These are phyloP conservation scores for Penicillium alfredii DNA, from an alignment of 495 filamentous ascomycete genomes.

Conservation along the genomic window DNA sequence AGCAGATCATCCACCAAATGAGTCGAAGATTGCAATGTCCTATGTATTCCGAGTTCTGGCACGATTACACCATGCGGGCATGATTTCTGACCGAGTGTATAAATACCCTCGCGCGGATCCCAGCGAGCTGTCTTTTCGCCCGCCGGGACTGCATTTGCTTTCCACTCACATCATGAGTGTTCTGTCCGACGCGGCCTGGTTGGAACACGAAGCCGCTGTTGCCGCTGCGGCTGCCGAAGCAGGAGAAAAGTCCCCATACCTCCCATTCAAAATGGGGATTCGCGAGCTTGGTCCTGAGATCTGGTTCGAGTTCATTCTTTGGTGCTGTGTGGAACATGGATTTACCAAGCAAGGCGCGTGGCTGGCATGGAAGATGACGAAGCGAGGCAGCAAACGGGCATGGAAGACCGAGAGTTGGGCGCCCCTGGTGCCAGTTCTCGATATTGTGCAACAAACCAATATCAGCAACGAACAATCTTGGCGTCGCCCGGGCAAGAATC, in stretches of 20 bases:
- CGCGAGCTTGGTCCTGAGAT: slow-evolving; percentile 51
- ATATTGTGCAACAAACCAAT: slow-evolving; percentile 28
- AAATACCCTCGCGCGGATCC: slow-evolving; percentile 30
- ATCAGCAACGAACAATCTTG: slow-evolving; percentile 31
- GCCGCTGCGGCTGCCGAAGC: slow-evolving; percentile 37
- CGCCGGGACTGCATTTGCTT: slow-evolving; percentile 52
- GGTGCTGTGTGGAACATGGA: slow-evolving; percentile 60
- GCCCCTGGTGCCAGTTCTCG: slow-evolving; percentile 23
- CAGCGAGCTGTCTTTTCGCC: slow-evolving; percentile 41
- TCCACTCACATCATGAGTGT: slow-evolving; percentile 54
- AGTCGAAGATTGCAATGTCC: slow-evolving; percentile 47
- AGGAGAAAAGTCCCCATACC: slow-evolving; percentile 47
- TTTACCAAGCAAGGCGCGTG: slow-evolving; percentile 48
- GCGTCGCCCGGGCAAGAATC: slow-evolving; percentile 24
- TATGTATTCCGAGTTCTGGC: slow-evolving; percentile 54
- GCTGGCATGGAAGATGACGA: slow-evolving; percentile 40
- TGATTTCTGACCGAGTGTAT: slow-evolving; percentile 56
- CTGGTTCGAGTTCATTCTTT: slow-evolving; percentile 62
- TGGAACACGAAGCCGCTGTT: slow-evolving; percentile 43
- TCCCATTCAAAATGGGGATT: slow-evolving; percentile 45
- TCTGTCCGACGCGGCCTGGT: slow-evolving; percentile 58
- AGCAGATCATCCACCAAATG: slow-evolving; percentile 34
- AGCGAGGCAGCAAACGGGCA: slow-evolving; percentile 25
- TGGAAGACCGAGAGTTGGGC: slow-evolving; percentile 39
- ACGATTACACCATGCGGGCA: slow-evolving; percentile 51